Evolutionary conservation across 106 monocot species (phyloP), one percentile per base, ranked within the genome.

Genomic region (Gastrodia elata): DNA sequence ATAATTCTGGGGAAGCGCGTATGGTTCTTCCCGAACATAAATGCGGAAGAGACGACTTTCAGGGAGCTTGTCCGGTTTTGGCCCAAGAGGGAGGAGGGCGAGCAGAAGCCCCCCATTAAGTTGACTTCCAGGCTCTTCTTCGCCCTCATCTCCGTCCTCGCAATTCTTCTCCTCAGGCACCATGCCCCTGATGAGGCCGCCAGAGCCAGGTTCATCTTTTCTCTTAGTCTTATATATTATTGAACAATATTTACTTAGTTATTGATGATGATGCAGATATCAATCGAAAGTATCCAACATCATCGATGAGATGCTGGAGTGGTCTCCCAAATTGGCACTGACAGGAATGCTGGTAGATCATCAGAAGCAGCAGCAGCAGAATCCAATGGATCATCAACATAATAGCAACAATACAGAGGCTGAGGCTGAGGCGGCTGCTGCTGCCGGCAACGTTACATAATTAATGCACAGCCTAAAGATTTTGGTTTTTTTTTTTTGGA

Each of bases 141-240:
- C 85, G 85, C 86, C 15, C 8, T 82, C 61, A 74, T 82, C 48
- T 75, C 88, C 65, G 73, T 93, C 65, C 71, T 88, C 24, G 64
- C 82, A 48, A 77, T 93, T 43, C 36, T 97, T 48, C 71, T 97
- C 70, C 92, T 97, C 22, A 84, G 97, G 83, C 93, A 93, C 72
- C 97, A 97, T 83, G 97, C 90, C 43, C 97, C 97, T 35, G 84
- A 97, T 79, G 97, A 97, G 70, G 97, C 97, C 83, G 94, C 94
- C 44, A 85, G 94, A 82, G 90, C 94, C n/a, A 94, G 94, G 94
- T 88, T 76, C 28, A 26, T 67, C 26, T 11, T 26, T 70, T 69
- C 35, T 61, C 32, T 61, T 14, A 3, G 3, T 30, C 57, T 14
- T 0, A 46, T 46, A n/a, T n/a, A n/a, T n/a, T n/a, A n/a, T n/a